A percentile compares a stretch with the other conserved stretches of the same genome.
phyloP scores from a whole-genome alignment of 257 asterid species.

The Plantago major region DNA sequence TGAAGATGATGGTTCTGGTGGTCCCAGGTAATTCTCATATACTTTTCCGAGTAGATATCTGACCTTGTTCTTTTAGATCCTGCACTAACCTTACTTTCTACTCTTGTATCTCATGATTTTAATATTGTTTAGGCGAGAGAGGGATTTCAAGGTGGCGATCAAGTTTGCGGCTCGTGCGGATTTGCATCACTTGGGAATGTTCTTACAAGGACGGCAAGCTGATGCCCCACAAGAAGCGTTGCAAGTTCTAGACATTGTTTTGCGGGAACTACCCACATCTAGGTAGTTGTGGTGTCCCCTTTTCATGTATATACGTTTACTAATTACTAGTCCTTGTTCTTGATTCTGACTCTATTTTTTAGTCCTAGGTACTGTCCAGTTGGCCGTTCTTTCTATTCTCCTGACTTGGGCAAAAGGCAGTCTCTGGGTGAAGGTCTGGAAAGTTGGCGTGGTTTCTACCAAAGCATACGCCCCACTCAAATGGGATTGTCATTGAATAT shows the following conservation, averaged over 20 bases:
- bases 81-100: background rate
- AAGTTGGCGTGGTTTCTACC: slow-evolving; percentile 55
- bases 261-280: slow-evolving; percentile 35
- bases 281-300: slow-evolving; percentile 7
- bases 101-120: background rate
- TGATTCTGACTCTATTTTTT: background rate
- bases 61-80: background rate
- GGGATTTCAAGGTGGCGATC: slow-evolving; percentile 32
- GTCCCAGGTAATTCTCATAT: slow-evolving; percentile 23
- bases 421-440: slow-evolving; percentile 41
- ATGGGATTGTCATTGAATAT: slow-evolving; percentile 48
- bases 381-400: slow-evolving; percentile 43
- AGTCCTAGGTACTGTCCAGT: slow-evolving; percentile 35
- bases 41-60: background rate
- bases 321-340: background rate
- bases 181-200: slow-evolving; percentile 33
- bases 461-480: slow-evolving; percentile 46
- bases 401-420: slow-evolving; percentile 36
- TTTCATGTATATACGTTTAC: background rate
- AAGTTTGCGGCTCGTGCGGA: slow-evolving; percentile 46
- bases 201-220: slow-evolving; percentile 35
- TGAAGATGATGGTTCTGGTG: slow-evolving; percentile 36
- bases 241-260: slow-evolving; percentile 45
- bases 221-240: slow-evolving; percentile 44
- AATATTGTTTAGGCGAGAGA: slow-evolving; percentile 29